Evolutionary conservation across 345 rosid genomes (phyloP), one percentile per base, ranked within the genome.

Genomic region (Lumnitzera littorea): DNA sequence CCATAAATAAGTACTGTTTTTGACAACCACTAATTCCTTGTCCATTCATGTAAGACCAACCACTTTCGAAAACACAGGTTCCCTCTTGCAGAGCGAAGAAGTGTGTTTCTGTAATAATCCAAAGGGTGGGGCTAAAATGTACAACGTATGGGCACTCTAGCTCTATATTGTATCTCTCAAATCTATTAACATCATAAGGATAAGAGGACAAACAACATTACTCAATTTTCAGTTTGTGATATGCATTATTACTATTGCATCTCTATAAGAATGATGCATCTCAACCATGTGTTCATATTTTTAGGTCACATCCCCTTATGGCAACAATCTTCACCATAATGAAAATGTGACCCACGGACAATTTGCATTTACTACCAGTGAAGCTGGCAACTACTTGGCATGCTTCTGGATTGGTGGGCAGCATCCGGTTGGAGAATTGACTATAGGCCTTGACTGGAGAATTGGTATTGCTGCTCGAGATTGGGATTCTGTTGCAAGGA

Each of bases 401-500:
- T 91, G 98, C 71, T 92, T 92, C 80, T 85, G 81, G 89, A 24
- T 68, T 67, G 86, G 75, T 60, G 63, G 65, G 11, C 65, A 47
- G 14, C 76, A 63, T 23, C 81, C 71, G 25, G 65, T 66, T 46
- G 67, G 62, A 47, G 75, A 67, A 23, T 31, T 73, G 20, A 89
- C 84, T 57, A 72, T 92, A 50, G 82, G 91, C 52, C 70, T 92
- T 48, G 97, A 92, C 70, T 92, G 97, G 98, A 89, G 73, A 82
- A 85, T 63, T 17, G 98, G 98, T 57, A 82, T 90, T 12, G 85
- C 91, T 23, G 89, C 98, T 6, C 87, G 87, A 78, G 96, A 92
- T 74, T 92, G 98, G 98, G 96, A 89, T 15, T 81, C 97, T 23
- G 90, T 92, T 68, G 97, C 96, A 1, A 92, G 72, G 77, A 89